These are phyloP conservation scores for Pseudopediastrum boryanum DNA, from an alignment of 139 green algal genomes.

Conservation along the genomic window DNA sequence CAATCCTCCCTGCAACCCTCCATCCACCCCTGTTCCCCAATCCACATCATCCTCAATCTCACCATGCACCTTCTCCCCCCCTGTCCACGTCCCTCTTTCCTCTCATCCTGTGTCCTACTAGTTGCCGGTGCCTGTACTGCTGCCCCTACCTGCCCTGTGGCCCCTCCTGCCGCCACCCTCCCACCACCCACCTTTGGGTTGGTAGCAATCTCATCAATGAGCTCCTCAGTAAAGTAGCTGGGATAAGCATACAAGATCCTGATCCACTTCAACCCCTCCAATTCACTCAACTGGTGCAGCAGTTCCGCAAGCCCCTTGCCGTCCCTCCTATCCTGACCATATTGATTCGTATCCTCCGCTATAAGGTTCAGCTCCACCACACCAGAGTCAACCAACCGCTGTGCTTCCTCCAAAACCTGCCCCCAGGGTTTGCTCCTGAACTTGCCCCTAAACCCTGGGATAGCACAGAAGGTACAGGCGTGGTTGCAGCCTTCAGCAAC, in stretches of 20 bases:
- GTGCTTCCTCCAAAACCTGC: constrained; percentile 61
- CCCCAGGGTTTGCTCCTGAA: constrained; percentile 85
- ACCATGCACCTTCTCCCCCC: too few species aligned
- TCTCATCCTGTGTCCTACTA: too few species aligned
- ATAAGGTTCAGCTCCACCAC: constrained; percentile 90
- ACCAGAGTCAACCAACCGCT: constrained; percentile 67
- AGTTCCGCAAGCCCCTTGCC: constrained; percentile 77
- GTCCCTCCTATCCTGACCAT: constrained; percentile 76
- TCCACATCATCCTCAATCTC: too few species aligned
- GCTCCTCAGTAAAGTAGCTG: constrained; percentile 75
- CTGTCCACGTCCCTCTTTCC: too few species aligned
- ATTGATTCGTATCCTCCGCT: constrained; percentile 89
- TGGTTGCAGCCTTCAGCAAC: constrained; percentile 94
- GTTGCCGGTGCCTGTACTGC: too few species aligned
- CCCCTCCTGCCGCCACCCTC: neutral
- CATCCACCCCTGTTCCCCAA: too few species aligned
- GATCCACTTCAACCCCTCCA: constrained; percentile 85
- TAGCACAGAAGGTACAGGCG: constrained; percentile 92
- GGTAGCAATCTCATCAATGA: constrained; percentile 87
- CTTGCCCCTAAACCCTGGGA: constrained; percentile 88
- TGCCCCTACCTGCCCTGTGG: too few species aligned
- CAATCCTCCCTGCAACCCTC: too few species aligned
- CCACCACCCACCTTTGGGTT: constrained; percentile 71
- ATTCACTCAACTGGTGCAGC: constrained; percentile 70
- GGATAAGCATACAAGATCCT: constrained; percentile 91